Percentiles rank a stretch among this genome's conserved stretches.
These are phyloP conservation scores for Neurospora cerealis DNA, from an alignment of 495 filamentous ascomycete genomes.

Conservation along the genomic window DNA sequence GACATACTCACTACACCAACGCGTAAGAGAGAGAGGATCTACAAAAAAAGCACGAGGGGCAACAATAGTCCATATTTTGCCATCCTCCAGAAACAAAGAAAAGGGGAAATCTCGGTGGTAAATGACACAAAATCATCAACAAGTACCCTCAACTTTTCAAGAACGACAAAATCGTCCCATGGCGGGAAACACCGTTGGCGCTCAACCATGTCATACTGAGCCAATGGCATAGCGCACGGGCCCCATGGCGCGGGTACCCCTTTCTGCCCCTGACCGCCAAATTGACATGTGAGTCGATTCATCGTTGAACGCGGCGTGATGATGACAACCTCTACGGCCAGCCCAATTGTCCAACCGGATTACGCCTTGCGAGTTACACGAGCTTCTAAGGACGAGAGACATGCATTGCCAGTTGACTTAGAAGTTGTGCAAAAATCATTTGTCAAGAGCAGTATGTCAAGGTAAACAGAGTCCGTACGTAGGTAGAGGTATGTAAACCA, in stretches of 20 bases:
- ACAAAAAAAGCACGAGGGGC: not conserved
- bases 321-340: not conserved
- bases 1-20: not conserved
- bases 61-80: not conserved
- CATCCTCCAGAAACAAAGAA: not conserved
- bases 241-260: not conserved
- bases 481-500: not conserved
- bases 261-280: slow-evolving; percentile 14
- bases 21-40: not conserved
- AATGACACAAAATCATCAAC: not conserved
- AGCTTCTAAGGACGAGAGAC: not conserved
- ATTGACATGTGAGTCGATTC: slow-evolving; percentile 29
- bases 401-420: not conserved
- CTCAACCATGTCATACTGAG: slow-evolving; percentile 10
- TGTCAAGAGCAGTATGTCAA: not conserved
- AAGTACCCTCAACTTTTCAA: not conserved
- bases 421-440: too few species aligned
- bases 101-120: not conserved
- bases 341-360: not conserved
- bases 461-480: not conserved
- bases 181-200: slow-evolving; percentile 11
- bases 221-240: slow-evolving; percentile 1
- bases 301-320: not conserved
- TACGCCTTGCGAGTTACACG: not conserved
- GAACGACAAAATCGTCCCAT: slow-evolving; percentile 14